Evolutionary conservation across 805 yeast species (phyloP).

Genomic region (Candida andamanensis): DNA sequence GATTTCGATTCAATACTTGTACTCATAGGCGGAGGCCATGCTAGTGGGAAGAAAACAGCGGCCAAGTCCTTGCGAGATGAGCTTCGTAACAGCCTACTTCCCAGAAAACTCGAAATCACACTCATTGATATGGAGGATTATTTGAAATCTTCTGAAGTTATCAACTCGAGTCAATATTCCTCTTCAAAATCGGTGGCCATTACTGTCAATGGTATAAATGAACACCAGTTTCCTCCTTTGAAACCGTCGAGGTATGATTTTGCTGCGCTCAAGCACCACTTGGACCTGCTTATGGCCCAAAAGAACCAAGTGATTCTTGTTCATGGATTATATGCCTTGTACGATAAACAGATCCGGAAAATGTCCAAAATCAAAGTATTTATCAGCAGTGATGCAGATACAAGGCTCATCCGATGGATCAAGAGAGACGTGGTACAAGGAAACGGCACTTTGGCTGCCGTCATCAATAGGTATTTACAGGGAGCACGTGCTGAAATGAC

Average conservation of each 20-base stretch:
- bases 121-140: slow-evolving; percentile 44
- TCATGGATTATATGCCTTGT: slow-evolving; percentile 78
- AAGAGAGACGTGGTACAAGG: slow-evolving; percentile 32
- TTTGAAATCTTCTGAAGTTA: slow-evolving; percentile 19
- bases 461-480: slow-evolving; percentile 46
- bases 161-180: slow-evolving; percentile 15
- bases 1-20: slow-evolving; percentile 26
- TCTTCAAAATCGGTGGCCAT: slow-evolving; percentile 23
- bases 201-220: slow-evolving; percentile 17
- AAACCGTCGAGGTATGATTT: slow-evolving; percentile 44
- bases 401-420: slow-evolving; percentile 77
- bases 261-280: slow-evolving; percentile 14
- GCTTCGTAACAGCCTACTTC: slow-evolving; percentile 11
- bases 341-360: slow-evolving; percentile 50
- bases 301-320: slow-evolving; percentile 36
- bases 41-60: slow-evolving; percentile 47
- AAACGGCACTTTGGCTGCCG: slow-evolving; percentile 23
- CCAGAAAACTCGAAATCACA: slow-evolving; percentile 16
- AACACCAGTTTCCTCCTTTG: slow-evolving; percentile 14
- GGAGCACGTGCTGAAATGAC: slow-evolving; percentile 62
- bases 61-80: slow-evolving; percentile 33
- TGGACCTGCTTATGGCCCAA: background rate
- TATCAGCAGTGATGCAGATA: slow-evolving; percentile 81
- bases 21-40: slow-evolving; percentile 59
- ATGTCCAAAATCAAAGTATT: slow-evolving; percentile 65